Evolutionary conservation across 352 stramenopile genomes (phyloP), one percentile per base, ranked within the genome.

Genomic region (Aphanomyces invadans): DNA sequence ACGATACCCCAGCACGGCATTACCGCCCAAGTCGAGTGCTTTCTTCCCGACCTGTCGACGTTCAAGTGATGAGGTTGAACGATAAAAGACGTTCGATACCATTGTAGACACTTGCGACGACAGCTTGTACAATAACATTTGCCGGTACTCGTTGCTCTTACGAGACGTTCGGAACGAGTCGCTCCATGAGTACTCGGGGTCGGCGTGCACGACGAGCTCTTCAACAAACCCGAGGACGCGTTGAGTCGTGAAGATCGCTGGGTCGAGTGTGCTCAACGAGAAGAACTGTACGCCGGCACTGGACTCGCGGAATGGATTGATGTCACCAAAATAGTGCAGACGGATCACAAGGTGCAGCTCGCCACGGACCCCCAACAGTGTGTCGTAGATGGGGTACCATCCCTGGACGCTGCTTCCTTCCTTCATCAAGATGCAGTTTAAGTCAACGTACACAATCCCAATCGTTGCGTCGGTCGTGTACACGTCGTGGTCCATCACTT

Each of bases 381-480:
- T 99, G 79, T 99, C 96, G 73, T 98, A 99, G 9, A 99, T 84
- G 3, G 96, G 96, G 78, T 99, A 99, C 94, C 94, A 98, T 32
- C 96, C 96, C 70, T 98, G 92, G 68, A 99, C 97, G 44, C 89
- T 83, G 59, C 93, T 78, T 21, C 78, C 81, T 61, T 92, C 84
- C 26, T 81, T 79, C 83, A 98, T 98, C n/a, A 99, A 72, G 36
- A 99, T 78, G 49, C 95, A 97, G 83, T 98, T 99, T 39, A 99
- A 81, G 74, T 99, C 95, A 29, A 99, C 89, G 69, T 98, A 98
- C 4, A 99, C 96, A 32, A 98, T 86, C 1, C 96, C 97, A 66
- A 99, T 98, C 26, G 92, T 96, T 66, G 95, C 90, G 65, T 97
- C 90, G 38, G 87, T 89, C 19, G 86, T 96, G 76, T 97, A 97